phyloP scores from a whole-genome alignment of 345 rosid species.

The Salix caprea region DNA sequence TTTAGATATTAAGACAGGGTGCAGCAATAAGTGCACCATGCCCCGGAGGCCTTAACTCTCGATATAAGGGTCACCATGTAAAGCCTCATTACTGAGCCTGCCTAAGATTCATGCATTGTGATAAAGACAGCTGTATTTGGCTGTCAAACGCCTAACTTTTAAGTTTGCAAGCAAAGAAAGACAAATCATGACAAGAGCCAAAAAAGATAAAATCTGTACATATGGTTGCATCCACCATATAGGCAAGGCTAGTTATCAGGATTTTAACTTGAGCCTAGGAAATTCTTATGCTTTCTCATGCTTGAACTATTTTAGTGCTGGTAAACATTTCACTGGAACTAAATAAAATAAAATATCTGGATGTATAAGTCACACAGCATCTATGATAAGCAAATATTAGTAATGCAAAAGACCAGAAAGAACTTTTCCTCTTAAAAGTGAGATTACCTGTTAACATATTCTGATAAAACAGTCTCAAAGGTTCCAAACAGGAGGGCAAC shows the following conservation, averaged over 20 bases:
- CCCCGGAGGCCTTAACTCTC: not conserved
- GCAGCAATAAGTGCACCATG: not conserved
- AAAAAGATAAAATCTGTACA: not conserved
- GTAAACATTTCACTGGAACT: too few species aligned
- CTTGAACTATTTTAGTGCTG: not conserved
- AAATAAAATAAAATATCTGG: not conserved
- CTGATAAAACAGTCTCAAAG: slow-evolving; percentile 32
- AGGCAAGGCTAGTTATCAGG: not conserved
- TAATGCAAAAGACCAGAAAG: not conserved
- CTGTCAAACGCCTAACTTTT: not conserved
- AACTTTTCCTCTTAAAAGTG: slow-evolving; percentile 1
- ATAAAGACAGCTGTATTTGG: not conserved
- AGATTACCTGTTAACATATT: slow-evolving; percentile 30
- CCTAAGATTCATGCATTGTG: not conserved
- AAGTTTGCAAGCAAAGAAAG: not conserved
- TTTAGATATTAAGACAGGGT: too few species aligned
- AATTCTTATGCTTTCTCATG: not conserved
- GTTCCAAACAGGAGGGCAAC: slow-evolving; percentile 44
- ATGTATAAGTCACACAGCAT: not conserved
- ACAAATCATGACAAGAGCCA: not conserved
- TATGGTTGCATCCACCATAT: not conserved
- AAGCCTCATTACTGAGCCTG: not conserved
- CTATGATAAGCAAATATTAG: not conserved
- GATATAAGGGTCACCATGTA: too few species aligned
- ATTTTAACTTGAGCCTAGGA: not conserved